Base-by-base conservation (phyloP, 305 asterid genomes). In the Coffea humblotiana region DNA sequence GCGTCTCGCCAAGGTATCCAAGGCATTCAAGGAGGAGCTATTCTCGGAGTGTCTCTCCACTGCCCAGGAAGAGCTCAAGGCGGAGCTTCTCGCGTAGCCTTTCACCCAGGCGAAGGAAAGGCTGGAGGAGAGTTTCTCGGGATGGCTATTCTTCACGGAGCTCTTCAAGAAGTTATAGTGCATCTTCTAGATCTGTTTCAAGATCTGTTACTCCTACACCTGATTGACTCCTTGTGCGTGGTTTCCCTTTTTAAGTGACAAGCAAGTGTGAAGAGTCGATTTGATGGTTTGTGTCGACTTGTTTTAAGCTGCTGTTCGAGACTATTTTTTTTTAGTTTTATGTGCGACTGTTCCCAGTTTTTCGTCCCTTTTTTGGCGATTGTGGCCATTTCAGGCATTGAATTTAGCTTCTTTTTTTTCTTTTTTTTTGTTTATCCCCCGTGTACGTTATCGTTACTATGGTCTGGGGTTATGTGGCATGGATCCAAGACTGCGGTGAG, bases 121-220 rank as follows among this genome's bases (percentile, higher is more conserved):
- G 43, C 6, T 37, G 3, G 43, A 37, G 5, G 43, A 37, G 43
- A 2, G 43, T 70, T 3, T 89, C 92, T 48, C 60, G 75, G 3
- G 85, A 72, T 27, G 87, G 94, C 71, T 75, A 83, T 37, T 88
- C 92, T 2, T 87, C 91, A 0, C 80, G 94, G 71, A 87, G 89
- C 60, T 84, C 79, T 78, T 86, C 93, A 7, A 87, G 93, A 80
- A 89, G 97, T 64, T 86, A 83, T 4, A 83, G 87, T 43, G 88
- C 73, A 1, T 89, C 93, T 14, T 85, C 94, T 6, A 77, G 87
- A 37, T 87, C 88, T 60, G 48, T 76, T 69, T 84, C 91, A 3
- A 83, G 88, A 71, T 89, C 89, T 48, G 85, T 58, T 74, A 78
- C 89, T 66, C 86, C 88, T 21, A 3, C 27, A 4, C 61, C 87